A percentile compares a stretch with the other conserved stretches of the same genome.
These are phyloP conservation scores for Vicia faba DNA, from an alignment of 306 rosid species.

Conservation along the genomic window DNA sequence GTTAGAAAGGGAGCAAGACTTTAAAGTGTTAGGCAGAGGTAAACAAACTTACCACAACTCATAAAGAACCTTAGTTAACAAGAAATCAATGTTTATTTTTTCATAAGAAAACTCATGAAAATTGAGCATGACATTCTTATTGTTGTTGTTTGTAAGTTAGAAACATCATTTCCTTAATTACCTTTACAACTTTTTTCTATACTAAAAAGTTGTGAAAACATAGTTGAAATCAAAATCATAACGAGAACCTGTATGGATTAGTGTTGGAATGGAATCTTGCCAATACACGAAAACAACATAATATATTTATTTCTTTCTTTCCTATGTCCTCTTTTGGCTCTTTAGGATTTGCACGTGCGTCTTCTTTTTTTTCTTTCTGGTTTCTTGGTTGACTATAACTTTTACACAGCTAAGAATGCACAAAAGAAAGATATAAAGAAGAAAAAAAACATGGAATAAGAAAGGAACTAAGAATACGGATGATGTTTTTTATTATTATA, in stretches of 20 bases:
- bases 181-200: not conserved
- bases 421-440: not conserved
- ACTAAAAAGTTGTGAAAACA: conserved; percentile 27
- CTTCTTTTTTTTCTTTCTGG: not conserved
- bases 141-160: not conserved
- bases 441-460: not conserved
- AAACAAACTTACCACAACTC: conserved; percentile 28
- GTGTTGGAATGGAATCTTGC: conserved; percentile 18
- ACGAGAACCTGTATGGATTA: conserved; percentile 16
- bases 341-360: conserved; percentile 3
- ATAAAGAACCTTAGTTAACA: not conserved
- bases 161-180: conserved; percentile 14
- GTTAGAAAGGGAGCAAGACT: conserved; percentile 24
- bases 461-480: conserved; percentile 34
- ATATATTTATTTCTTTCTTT: not conserved
- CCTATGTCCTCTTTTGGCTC: not conserved
- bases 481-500: not conserved
- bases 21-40: conserved; percentile 35
- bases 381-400: not conserved
- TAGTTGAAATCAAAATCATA: conserved; percentile 25
- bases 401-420: not conserved
- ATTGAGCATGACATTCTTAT: not conserved
- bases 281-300: conserved; percentile 35
- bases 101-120: not conserved
- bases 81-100: not conserved